These are phyloP conservation scores for Candida taoyuanica DNA, from an alignment of 805 yeast species.

Conservation along the genomic window DNA sequence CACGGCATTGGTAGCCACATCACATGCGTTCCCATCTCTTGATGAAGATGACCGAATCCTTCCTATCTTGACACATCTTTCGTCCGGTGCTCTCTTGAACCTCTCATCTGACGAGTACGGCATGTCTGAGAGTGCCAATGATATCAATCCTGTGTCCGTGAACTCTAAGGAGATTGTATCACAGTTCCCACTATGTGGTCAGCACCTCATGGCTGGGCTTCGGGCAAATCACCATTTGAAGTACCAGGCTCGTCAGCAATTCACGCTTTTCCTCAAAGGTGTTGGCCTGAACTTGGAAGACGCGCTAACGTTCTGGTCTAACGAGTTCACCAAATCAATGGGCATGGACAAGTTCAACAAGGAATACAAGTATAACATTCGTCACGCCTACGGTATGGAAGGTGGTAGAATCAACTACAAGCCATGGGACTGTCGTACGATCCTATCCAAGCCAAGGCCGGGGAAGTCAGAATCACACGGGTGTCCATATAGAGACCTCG, in stretches of 20 bases:
- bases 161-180: conserved; percentile 47
- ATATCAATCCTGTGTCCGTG: conserved; percentile 59
- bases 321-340: conserved; percentile 61
- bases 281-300: conserved; percentile 86
- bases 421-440: conserved; percentile 81
- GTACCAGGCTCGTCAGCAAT: conserved; percentile 80
- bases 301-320: conserved; percentile 80
- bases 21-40: conserved; percentile 72
- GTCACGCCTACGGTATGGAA: conserved; percentile 88
- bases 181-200: conserved; percentile 82
- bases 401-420: conserved; percentile 83
- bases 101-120: conserved; percentile 17
- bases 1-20: conserved; percentile 56
- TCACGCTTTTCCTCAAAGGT: conserved; percentile 80
- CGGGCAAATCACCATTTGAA: conserved; percentile 64
- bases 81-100: conserved; percentile 60
- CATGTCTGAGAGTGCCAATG: conserved; percentile 28
- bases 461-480: conserved; percentile 74
- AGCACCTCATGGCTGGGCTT: conserved; percentile 59
- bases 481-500: conserved; percentile 83
- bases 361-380: conserved; percentile 82
- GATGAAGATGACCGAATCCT: conserved; percentile 89
- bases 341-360: conserved; percentile 75
- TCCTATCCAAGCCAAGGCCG: conserved; percentile 69
- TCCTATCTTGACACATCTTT: conserved; percentile 76